Percentiles rank a stretch among this genome's conserved stretches.
These are phyloP conservation scores for Fusarium phyllophilum DNA, from an alignment of 2,329 filamentous ascomycete species.

Conservation along the genomic window DNA sequence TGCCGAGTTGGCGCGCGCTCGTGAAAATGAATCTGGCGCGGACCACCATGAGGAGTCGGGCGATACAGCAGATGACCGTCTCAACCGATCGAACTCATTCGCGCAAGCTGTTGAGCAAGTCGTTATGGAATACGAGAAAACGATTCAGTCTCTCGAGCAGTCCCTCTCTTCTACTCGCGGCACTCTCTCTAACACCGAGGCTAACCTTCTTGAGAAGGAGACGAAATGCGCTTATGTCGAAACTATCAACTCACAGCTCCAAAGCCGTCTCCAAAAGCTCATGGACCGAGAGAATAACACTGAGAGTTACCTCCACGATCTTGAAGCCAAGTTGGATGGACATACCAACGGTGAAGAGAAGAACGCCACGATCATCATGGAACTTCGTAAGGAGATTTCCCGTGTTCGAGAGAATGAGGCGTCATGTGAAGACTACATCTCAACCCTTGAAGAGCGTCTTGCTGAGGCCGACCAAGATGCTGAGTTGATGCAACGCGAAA, in stretches of 20 bases:
- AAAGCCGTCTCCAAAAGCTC: slow-evolving; percentile 89
- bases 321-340: slow-evolving; percentile 90
- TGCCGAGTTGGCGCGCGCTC: slow-evolving; percentile 87
- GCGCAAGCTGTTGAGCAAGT: slow-evolving; percentile 96
- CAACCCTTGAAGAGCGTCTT: slow-evolving; percentile 91
- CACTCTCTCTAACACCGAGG: slow-evolving; percentile 86
- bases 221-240: slow-evolving; percentile 93
- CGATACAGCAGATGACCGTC: slow-evolving; percentile 83
- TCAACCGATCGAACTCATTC: slow-evolving; percentile 96
- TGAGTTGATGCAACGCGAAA: slow-evolving; percentile 96
- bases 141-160: slow-evolving; percentile 91
- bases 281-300: slow-evolving; percentile 92
- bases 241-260: slow-evolving; percentile 89
- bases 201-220: slow-evolving; percentile 88
- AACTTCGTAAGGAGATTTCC: slow-evolving; percentile 90
- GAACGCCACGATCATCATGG: slow-evolving; percentile 83
- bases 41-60: slow-evolving; percentile 70
- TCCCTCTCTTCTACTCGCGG: slow-evolving; percentile 89
- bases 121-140: slow-evolving; percentile 97
- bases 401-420: slow-evolving; percentile 90
- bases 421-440: slow-evolving; percentile 95
- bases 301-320: slow-evolving; percentile 90
- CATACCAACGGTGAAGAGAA: slow-evolving; percentile 93
- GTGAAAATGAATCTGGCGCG: slow-evolving; percentile 73
- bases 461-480: slow-evolving; percentile 96